Base-by-base conservation (phyloP, 257 asterid species). In the Cruciata laevipes region DNA sequence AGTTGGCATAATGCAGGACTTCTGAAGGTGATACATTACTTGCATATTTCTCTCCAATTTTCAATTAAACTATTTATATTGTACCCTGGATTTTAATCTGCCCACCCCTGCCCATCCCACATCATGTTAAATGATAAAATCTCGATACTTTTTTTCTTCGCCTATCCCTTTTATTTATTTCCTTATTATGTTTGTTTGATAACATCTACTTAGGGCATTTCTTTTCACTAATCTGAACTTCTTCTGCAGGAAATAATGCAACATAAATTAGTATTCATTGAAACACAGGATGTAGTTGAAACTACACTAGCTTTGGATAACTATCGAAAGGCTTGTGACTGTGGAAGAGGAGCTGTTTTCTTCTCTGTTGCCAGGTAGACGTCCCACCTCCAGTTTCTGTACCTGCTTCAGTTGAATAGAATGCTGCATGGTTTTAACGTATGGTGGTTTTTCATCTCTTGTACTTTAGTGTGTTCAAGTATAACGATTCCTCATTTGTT, bases 261-360 rank as follows among this genome's bases (percentile, higher is more conserved):
- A 73, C 96, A 88, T 78, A 94, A 94, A 83, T 92, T 94, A 65
- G 96, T 94, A 40, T 94, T 94, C 84, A 90, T 94, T 69, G 99
- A 94, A 87, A 94, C 99, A 27, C 97, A 94, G 71, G 99, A 94
- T 78, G 97, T 94, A 53, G 97, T 94, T 74, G 99, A 94, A 80
- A 94, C 99, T 75, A 94, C 99, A 33, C 82, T 94, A 77, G 99
- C 99, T 13, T 76, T 94, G 71, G 99, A 94, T 78, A 94, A 94
- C 73, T 94, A 88, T 79, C 96, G 99, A 62, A 82, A 85, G 78
- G 99, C 99, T 73, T 94, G 99, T 78, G 97, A 94, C 84, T 84
- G 96, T 82, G 99, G 99, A 65, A 85, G 99, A 81, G 99, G 99
- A 61, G 99, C 99, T 17, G 97, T 94, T 63, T 94, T 94, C 73